phyloP scores from a whole-genome alignment of 495 filamentous ascomycete species.

The Penicillium odoratum region DNA sequence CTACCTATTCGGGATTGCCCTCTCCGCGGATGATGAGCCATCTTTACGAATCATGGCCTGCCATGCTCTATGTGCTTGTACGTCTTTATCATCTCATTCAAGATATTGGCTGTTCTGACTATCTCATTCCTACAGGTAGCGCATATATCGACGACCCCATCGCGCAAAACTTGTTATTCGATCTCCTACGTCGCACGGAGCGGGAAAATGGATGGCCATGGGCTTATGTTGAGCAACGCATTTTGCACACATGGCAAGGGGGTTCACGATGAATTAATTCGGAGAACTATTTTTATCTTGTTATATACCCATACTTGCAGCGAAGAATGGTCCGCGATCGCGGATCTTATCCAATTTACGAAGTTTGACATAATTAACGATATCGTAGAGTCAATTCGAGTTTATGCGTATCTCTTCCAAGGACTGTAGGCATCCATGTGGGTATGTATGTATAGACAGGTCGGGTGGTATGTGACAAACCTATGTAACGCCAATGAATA shows the following conservation, averaged over 20 bases:
- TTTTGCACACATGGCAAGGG: constrained; percentile 23
- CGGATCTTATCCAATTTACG: not conserved
- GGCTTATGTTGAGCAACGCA: constrained; percentile 28
- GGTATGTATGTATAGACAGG: not conserved
- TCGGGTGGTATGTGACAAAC: no score
- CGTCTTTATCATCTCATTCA: constrained; percentile 2
- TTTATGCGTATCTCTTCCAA: no score
- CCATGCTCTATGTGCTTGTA: constrained; percentile 42
- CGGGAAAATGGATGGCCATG: constrained; percentile 32
- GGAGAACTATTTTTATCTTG: not conserved
- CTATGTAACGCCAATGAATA: not conserved
- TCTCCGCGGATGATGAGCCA: constrained; percentile 41
- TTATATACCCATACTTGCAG: constrained; percentile 13
- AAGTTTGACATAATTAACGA: no score
- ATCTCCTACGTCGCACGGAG: constrained; percentile 29
- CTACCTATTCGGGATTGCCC: constrained; percentile 41
- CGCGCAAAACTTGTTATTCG: constrained; percentile 26
- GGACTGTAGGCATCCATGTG: no score
- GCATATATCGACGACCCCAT: constrained; percentile 35
- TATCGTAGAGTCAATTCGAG: no score
- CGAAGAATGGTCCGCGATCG: not conserved
- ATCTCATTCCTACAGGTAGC: constrained; percentile 22
- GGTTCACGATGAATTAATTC: constrained; percentile 4
- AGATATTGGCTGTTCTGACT: no score
- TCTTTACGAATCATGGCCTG: constrained; percentile 42